Base-by-base conservation (phyloP, 192 early-diverging fungal species). In the Pilobolus umbonatus region DNA sequence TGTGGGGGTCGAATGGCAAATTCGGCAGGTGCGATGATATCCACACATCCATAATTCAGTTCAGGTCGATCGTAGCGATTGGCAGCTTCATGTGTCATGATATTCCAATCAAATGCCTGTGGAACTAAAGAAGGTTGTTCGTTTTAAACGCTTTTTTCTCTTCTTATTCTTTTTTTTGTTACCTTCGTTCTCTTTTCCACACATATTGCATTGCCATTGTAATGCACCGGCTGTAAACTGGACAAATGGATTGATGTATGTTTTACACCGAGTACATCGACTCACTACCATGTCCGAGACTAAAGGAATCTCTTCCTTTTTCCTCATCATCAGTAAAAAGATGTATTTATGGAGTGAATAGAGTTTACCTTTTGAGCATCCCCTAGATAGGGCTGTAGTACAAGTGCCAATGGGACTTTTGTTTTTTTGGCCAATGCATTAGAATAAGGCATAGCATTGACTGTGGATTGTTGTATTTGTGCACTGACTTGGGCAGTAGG, bases 161-260 rank as follows among this genome's bases (percentile, higher is more conserved):
- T 2, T 54, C 21, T 17, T 7, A 5, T 19, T 24, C 21, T 54
- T 4, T 21, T 22, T 54, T 14, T 54, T 38, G 50, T 24, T 64
- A 87, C 82, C 82, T 55, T 88, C 85, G 63, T 95, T 98, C 48
- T 90, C 86, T 45, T 88, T 79, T 24, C 72, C 63, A 75, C 96
- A 98, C 77, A 98, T 77, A 71, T 98, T 98, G 69, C 96, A 98
- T 54, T 88, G 78, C 73, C 88, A 98, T 45, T 82, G 83, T 47
- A 91, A 81, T 17, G 95, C 96, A 24, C 94, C 93, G 21, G 93
- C 84, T 7, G 89, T 83, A 60, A 95, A 98, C 28, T 71, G 71
- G 66, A 94, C 88, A 71, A 85, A 86, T 14, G 94, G 92, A 69
- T 98, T 98, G 68, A 97, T 86, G 65, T 98, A 98, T 0, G 90